These are phyloP conservation scores for Trichophaea hybrida DNA, from an alignment of 2,329 filamentous ascomycete species.

Conservation along the genomic window DNA sequence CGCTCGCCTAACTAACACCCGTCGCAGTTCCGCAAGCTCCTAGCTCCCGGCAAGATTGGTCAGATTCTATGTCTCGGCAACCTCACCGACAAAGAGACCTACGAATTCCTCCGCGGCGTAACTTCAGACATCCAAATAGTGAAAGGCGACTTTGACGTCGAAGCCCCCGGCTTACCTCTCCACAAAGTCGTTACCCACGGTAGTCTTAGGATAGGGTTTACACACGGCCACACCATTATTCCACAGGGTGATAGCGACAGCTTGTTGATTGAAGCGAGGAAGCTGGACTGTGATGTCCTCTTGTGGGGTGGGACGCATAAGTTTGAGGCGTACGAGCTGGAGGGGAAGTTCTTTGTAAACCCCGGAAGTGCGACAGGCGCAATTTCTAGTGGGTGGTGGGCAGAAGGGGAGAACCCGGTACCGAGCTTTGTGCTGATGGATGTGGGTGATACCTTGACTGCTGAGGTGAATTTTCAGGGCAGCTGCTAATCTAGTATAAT, in stretches of 20 bases:
- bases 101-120: constrained; percentile 42
- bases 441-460: constrained; percentile 36
- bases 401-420: constrained; percentile 42
- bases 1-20: neutral
- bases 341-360: constrained; percentile 58
- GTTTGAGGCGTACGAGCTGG: constrained; percentile 58
- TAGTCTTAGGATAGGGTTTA: constrained; percentile 52
- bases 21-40: constrained; percentile 40
- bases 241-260: constrained; percentile 53
- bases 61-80: constrained; percentile 46
- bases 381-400: constrained; percentile 46
- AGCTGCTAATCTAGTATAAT: constrained; percentile 17
- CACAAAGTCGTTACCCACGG: constrained; percentile 59
- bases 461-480: neutral
- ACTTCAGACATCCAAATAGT: constrained; percentile 53
- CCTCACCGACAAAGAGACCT: constrained; percentile 43
- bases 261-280: constrained; percentile 50
- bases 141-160: constrained; percentile 55
- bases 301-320: constrained; percentile 56
- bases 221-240: constrained; percentile 57
- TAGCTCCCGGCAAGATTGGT: constrained; percentile 44
- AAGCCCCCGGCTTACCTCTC: constrained; percentile 49
- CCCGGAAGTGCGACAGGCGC: constrained; percentile 54
- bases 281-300: constrained; percentile 57
- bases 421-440: constrained; percentile 60